These are phyloP conservation scores for Chlorella sp. DNA, from an alignment of 139 green algal genomes.

Conservation along the genomic window DNA sequence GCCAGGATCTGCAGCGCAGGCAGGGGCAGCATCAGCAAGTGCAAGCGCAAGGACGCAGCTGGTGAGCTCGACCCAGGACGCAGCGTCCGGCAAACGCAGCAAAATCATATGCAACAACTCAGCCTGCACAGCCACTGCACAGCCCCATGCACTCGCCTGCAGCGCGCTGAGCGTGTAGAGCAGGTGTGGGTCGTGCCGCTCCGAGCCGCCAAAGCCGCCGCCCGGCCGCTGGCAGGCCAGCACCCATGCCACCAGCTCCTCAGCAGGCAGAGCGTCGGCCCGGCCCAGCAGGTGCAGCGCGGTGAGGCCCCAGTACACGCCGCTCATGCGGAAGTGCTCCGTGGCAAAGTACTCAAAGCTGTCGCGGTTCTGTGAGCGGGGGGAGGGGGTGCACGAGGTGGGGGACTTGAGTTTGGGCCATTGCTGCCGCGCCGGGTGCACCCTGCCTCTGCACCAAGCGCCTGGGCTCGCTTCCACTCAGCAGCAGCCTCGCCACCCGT, in stretches of 20 bases:
- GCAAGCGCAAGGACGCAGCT: too few species aligned
- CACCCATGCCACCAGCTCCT: slow-evolving; percentile 71
- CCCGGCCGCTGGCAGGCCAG: slow-evolving; percentile 67
- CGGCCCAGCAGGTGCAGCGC: slow-evolving; percentile 84
- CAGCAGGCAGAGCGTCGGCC: slow-evolving; percentile 74
- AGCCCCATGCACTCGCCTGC: slow-evolving; percentile 52
- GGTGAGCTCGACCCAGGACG: too few species aligned
- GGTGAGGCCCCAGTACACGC: slow-evolving; percentile 98
- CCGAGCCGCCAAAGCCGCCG: slow-evolving; percentile 90
- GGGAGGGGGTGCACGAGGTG: not conserved
- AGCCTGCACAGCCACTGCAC: too few species aligned
- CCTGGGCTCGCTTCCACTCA: too few species aligned
- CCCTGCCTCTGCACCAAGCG: too few species aligned
- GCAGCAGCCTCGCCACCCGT: not conserved
- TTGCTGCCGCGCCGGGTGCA: too few species aligned
- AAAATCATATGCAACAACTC: too few species aligned
- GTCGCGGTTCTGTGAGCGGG: slow-evolving; percentile 48
- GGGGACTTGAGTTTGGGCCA: not conserved
- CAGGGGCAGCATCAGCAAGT: too few species aligned
- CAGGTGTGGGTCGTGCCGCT: slow-evolving; percentile 93
- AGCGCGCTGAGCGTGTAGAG: slow-evolving; percentile 97
- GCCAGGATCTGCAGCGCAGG: slow-evolving; percentile 87
- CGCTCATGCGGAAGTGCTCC: slow-evolving; percentile 97
- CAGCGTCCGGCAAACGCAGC: too few species aligned
- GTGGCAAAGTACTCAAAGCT: slow-evolving; percentile 85